Evolutionary conservation across 2,329 filamentous ascomycete genomes (phyloP).

Genomic region (Aspergillus piperis): DNA sequence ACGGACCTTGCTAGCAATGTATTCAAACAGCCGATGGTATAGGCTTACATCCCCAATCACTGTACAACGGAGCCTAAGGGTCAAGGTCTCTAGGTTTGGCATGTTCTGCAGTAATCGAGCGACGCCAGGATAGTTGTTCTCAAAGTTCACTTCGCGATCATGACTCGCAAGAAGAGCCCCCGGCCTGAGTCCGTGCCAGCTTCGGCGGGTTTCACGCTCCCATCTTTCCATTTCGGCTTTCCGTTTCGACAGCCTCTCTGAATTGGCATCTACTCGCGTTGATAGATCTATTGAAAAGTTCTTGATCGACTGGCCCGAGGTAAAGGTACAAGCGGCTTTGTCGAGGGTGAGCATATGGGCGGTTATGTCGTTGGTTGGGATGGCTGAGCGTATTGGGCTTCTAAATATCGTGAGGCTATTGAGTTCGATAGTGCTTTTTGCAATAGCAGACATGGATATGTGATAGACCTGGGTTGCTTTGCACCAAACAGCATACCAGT

Average conservation of each 20-base stretch:
- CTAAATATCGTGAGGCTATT: not conserved
- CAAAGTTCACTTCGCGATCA: not conserved
- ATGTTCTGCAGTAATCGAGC: not conserved
- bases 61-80: not conserved
- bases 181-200: not conserved
- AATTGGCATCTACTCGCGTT: not conserved
- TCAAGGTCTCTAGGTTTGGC: not conserved
- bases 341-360: not conserved
- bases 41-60: not conserved
- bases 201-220: not conserved
- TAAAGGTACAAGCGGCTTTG: not conserved
- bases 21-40: conserved; percentile 1
- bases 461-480: not conserved
- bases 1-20: not conserved
- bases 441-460: not conserved
- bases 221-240: not conserved
- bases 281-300: not conserved
- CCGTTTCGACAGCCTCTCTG: not conserved
- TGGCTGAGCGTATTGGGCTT: not conserved
- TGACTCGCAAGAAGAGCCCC: not conserved
- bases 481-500: too few species aligned
- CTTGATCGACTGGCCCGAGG: not conserved
- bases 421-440: not conserved
- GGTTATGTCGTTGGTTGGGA: not conserved
- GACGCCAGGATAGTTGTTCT: not conserved